Conservation (phyloP, 139 green algal species). For the Coccomyxa sp. region DNA sequence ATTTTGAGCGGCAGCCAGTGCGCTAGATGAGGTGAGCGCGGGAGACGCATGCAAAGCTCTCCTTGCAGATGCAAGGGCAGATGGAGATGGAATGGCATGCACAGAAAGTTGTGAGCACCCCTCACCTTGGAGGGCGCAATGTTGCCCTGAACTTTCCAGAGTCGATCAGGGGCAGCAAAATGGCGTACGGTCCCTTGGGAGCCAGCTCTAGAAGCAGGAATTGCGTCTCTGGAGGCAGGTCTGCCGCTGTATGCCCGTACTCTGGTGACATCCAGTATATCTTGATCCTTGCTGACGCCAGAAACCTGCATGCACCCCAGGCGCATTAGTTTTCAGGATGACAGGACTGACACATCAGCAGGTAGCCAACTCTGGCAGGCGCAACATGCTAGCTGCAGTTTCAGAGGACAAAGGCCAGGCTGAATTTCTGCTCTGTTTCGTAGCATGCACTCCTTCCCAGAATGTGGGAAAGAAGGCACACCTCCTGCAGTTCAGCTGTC, state of each 20-base stretch:
- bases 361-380: no score
- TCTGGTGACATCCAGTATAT: constrained; percentile 76
- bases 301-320: no score
- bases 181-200: constrained; percentile 37
- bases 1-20: no score
- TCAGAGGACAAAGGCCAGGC: no score
- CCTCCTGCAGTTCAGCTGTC: not conserved
- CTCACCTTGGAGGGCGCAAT: constrained; percentile 44
- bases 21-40: no score
- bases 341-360: no score
- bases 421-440: no score
- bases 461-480: no score
- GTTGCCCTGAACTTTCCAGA: constrained; percentile 64
- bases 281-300: not conserved
- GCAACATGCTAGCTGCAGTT: no score
- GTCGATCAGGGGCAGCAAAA: constrained; percentile 80
- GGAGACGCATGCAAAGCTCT: no score
- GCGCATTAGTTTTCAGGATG: no score
- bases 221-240: constrained; percentile 84
- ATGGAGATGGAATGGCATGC: not conserved
- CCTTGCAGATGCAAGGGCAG: not conserved
- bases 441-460: no score
- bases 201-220: constrained; percentile 83
- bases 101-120: not conserved
- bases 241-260: constrained; percentile 59